Base-by-base conservation (phyloP, 345 rosid species). In the Garcia nutans region DNA sequence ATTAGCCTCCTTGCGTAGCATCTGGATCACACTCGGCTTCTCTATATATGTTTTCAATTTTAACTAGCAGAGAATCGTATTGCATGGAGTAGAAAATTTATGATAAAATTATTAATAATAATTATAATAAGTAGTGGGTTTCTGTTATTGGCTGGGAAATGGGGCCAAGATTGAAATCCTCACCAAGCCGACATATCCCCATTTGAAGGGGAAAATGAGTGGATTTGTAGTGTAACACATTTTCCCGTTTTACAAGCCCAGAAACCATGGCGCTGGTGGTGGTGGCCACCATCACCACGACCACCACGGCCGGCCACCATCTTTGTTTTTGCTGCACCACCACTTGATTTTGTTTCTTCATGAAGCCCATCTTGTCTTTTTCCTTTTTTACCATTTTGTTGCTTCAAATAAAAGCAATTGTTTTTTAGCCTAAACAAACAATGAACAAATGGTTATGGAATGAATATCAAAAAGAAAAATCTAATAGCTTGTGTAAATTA, bases 161-260 rank as follows among this genome's bases (percentile, higher is more conserved):
- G 68, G 68, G 28, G 76, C 70, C 62, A 47, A 50, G 65, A 70
- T 60, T 58, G 63, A 71, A 78, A 74, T 66, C 79, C 83, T 80
- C 85, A 77, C 84, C 68, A 7, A 79, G 73, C 85, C 85, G 85
- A 85, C 87, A 86, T 61, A 78, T 80, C 88, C 89, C 87, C 81
- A 71, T 76, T 76, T 72, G 50, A 72, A 82, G 62, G 86, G 84
- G 82, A 68, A 78, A 22, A 72, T 47, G 26, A 73, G 57, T 61
- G 49, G 42, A 68, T 79, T 65, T 85, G 86, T 64, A 68, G 59
- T 23, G 73, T 24, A 45, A 79, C 85, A 77, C 19, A 12, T 68
- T 58, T 31, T 10, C 76, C 76, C 78, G 42, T 65, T 82, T 72
- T 65, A 80, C 71, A 72, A 59, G 66, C 74, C 79, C 15, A 19